Conservation (phyloP, 1,139 yeast species). For the Ogataea hybrid region DNA sequence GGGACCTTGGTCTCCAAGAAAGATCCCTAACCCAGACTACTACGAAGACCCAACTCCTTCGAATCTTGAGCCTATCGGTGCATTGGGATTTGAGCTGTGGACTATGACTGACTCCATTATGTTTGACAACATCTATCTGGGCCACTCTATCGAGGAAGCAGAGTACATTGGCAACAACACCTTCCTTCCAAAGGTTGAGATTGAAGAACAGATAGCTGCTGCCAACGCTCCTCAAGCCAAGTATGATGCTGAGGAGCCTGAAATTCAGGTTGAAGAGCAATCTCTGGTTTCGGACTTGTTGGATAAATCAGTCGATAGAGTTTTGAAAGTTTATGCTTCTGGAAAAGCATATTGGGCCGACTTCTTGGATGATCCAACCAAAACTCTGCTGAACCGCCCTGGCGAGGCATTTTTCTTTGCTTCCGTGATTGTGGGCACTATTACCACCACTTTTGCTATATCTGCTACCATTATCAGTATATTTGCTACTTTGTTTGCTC, state of each 20-base stretch:
- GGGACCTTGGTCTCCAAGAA: slow-evolving; percentile 77
- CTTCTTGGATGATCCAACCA: slow-evolving; percentile 43
- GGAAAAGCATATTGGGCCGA: slow-evolving; percentile 38
- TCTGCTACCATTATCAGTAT: slow-evolving; percentile 38
- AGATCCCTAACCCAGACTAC: slow-evolving; percentile 67
- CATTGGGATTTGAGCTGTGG: slow-evolving; percentile 89
- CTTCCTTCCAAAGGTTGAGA: slow-evolving; percentile 55
- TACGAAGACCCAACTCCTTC: slow-evolving; percentile 59
- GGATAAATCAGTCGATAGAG: slow-evolving; percentile 28
- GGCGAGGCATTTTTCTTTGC: slow-evolving; percentile 48
- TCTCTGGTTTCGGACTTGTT: slow-evolving; percentile 22
- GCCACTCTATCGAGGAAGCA: slow-evolving; percentile 80
- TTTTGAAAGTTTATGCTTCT: slow-evolving; percentile 30
- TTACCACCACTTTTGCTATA: slow-evolving; percentile 43
- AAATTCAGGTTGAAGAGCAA: slow-evolving; percentile 26
- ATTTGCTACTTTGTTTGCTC: slow-evolving; percentile 23
- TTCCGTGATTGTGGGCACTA: slow-evolving; percentile 37
- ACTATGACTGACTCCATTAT: slow-evolving; percentile 72
- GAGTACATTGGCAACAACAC: slow-evolving; percentile 79
- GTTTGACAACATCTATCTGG: slow-evolving; percentile 83
- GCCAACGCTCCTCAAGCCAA: slow-evolving; percentile 40
- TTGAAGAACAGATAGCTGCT: slow-evolving; percentile 49
- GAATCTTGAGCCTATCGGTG: slow-evolving; percentile 68
- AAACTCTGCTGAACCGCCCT: slow-evolving; percentile 44
- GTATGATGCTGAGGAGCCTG: slow-evolving; percentile 39